Evolutionary conservation across 139 green algal genomes (phyloP), one percentile per base, ranked within the genome.

Genomic region (Picochlorum sp.): DNA sequence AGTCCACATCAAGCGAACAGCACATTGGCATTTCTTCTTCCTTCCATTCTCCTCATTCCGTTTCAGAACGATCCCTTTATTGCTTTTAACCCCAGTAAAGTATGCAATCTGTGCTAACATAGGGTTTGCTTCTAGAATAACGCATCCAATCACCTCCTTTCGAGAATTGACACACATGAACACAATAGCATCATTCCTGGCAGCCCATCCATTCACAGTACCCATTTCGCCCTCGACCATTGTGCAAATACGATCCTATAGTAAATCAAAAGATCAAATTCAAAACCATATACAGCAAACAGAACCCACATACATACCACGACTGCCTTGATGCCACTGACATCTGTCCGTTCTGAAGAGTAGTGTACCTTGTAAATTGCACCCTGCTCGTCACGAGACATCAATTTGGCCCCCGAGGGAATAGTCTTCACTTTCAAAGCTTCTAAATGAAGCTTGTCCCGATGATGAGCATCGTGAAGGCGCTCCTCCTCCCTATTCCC

Each of bases 1-100:
- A 18, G 75, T 71, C 78, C 78, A 84, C 41, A 83, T 58, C 8
- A 75, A 24, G 4, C 77, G 73, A 52, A 84, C 63, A 14, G 74
- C 78, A 59, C 16, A 46, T 28, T 50, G 41, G 61, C 16, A 71
- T 72, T 20, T 60, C 66, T 3, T 72, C 69, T 1, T 30, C 37
- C 41, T 56, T 32, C 10, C 20, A 30, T 28, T 26, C 14, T 11
- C 16, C 16, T 11, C 49, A 37, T 57, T 73, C 65, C 46, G 67
- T 46, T 54, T 32, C 46, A 21, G 68, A 56, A 46, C 34, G 56
- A 30, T 32, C 21, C 13, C 13, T 14, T 23, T 56, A 56, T 18
- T 56, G 21, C 15, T 24, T 28, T 52, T 52, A 18, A 18, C n/a
- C 23, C n/a, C 20, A 54, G 20, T 23, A 23, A n/a, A 54, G 23